Conservation (phyloP, 805 yeast species). For the Wickerhamiella spandovensis region DNA sequence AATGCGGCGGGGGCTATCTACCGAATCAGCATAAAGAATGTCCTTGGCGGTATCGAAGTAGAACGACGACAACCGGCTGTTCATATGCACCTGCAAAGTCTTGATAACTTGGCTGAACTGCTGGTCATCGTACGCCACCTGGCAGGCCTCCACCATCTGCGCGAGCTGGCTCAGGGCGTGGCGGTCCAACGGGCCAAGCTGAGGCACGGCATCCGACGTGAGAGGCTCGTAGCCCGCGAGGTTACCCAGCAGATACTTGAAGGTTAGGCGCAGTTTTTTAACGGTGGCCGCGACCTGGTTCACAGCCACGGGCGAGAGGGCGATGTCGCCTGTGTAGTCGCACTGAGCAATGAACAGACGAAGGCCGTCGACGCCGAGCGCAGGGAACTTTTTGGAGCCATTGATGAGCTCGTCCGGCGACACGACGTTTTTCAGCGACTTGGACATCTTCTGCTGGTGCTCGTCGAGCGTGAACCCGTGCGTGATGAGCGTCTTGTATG, state of each 20-base stretch:
- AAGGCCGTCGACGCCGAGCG: slow-evolving; percentile 80
- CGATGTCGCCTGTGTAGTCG: slow-evolving; percentile 71
- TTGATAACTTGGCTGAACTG: slow-evolving; percentile 63
- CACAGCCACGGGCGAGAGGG: slow-evolving; percentile 57
- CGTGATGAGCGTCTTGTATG: slow-evolving; percentile 65
- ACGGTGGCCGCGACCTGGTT: slow-evolving; percentile 65
- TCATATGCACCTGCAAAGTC: slow-evolving; percentile 56
- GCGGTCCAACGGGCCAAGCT: slow-evolving; percentile 33
- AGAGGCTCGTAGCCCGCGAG: slow-evolving; percentile 30
- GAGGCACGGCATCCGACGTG: slow-evolving; percentile 4
- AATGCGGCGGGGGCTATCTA: slow-evolving; percentile 36
- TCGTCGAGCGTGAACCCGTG: slow-evolving; percentile 91
- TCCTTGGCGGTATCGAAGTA: slow-evolving; percentile 86
- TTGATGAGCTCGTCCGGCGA: slow-evolving; percentile 50
- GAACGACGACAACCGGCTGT: slow-evolving; percentile 59
- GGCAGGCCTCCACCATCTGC: slow-evolving; percentile 31
- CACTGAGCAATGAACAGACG: slow-evolving; percentile 84
- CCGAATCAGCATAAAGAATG: slow-evolving; percentile 57
- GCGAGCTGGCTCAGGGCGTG: slow-evolving; percentile 45
- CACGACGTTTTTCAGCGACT: slow-evolving; percentile 74
- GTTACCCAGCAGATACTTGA: slow-evolving; percentile 72
- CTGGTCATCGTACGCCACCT: slow-evolving; percentile 37
- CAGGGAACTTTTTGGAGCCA: slow-evolving; percentile 17
- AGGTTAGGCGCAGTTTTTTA: slow-evolving; percentile 71
- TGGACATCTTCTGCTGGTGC: slow-evolving; percentile 83